Evolutionary conservation across 768 basidiomycete genomes (phyloP).

Genomic region (Stropharia rugosoannulata): DNA sequence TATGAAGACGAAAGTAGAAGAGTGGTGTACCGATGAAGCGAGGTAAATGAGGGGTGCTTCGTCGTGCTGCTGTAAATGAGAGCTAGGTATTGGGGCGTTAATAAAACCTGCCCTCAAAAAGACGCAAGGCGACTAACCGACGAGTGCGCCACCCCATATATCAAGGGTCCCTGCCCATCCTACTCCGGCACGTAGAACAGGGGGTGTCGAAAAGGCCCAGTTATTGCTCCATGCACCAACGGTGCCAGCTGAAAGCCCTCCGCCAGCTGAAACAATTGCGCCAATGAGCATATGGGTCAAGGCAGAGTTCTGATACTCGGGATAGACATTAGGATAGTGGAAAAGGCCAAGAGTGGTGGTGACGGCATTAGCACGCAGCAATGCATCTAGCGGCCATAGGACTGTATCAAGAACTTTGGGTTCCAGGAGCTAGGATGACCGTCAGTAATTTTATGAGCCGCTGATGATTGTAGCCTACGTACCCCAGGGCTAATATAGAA

Average conservation of each 20-base stretch:
- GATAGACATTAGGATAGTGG: conserved; percentile 29
- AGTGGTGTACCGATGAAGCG: conserved; percentile 19
- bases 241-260: conserved; percentile 43
- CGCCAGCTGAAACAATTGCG: conserved; percentile 45
- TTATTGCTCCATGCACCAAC: conserved; percentile 40
- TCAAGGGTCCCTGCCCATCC: conserved; percentile 43
- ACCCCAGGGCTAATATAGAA: conserved; percentile 39
- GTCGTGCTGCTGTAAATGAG: conserved; percentile 29
- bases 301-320: conserved; percentile 35
- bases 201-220: conserved; percentile 48
- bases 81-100: conserved; percentile 16
- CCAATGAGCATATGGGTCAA: conserved; percentile 49
- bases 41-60: conserved; percentile 28
- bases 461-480: conserved; percentile 14
- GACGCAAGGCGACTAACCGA: conserved; percentile 26
- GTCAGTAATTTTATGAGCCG: conserved; percentile 1
- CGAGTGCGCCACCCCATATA: conserved; percentile 51
- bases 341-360: conserved; percentile 35
- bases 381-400: conserved; percentile 50
- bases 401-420: conserved; percentile 37
- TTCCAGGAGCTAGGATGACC: conserved; percentile 24
- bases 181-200: conserved; percentile 38
- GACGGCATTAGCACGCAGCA: conserved; percentile 44
- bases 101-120: not conserved
- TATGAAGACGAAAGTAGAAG: conserved; percentile 18